Evolutionary conservation across 768 basidiomycete species (phyloP).

Genomic region (Lactarius deliciosus): DNA sequence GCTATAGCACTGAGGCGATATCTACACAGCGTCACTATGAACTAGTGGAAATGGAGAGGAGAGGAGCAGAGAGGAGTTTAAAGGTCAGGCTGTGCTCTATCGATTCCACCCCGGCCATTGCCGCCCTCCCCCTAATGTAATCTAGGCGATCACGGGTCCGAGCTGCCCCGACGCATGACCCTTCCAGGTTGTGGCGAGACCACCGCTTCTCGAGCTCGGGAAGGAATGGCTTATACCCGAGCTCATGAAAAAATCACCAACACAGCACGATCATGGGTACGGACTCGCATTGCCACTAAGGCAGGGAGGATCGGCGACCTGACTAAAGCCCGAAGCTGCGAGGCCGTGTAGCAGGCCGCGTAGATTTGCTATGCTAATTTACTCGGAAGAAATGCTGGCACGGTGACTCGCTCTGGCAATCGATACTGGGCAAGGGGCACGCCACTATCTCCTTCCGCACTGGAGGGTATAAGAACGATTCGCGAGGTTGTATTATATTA

Average conservation of each 20-base stretch:
- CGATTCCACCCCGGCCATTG: neutral
- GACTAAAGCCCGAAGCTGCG: too few relatives aligned
- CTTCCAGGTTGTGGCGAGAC: neutral
- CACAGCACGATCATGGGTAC: neutral
- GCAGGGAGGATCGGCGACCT: too few relatives aligned
- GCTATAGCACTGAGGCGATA: neutral
- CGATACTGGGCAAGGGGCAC: neutral
- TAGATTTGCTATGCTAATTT: too few relatives aligned
- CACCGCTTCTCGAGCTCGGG: neutral
- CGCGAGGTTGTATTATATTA: neutral
- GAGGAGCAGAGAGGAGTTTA: slow-evolving; percentile 2
- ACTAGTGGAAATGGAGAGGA: neutral
- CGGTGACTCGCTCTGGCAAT: neutral
- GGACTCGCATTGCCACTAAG: neutral
- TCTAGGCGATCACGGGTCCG: too few relatives aligned
- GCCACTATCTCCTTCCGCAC: neutral
- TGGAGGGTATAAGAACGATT: neutral
- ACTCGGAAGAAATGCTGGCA: neutral
- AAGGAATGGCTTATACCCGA: neutral
- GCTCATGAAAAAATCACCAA: neutral
- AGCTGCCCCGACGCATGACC: neutral
- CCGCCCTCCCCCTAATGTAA: too few relatives aligned
- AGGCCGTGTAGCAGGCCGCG: too few relatives aligned
- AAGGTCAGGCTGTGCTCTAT: neutral
- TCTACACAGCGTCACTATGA: neutral